Conservation (phyloP, 306 rosid species). For the Begonia peltatifolia region DNA sequence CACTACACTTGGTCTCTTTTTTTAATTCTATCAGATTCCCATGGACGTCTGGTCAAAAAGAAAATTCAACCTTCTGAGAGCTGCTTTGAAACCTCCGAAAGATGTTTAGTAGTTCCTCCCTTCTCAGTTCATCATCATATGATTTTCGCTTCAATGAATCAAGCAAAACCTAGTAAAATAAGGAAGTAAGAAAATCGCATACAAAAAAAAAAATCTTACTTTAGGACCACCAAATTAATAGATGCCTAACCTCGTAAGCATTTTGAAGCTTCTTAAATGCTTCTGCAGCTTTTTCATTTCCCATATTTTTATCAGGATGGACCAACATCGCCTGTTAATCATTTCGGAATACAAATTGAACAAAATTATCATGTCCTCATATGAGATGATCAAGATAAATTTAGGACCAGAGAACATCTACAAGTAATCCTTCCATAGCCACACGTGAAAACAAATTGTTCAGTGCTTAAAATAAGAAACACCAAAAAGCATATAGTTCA, state of each 20-base stretch:
- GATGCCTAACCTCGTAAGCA: constrained; percentile 70
- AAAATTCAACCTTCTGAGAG: constrained; percentile 37
- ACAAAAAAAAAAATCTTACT: neutral
- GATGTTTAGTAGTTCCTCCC: constrained; percentile 69
- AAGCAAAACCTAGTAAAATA: constrained; percentile 52
- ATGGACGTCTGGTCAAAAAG: no score
- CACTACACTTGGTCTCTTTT: no score
- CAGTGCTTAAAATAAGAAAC: neutral
- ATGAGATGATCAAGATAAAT: constrained; percentile 15
- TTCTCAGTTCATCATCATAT: constrained; percentile 87
- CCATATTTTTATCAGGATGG: constrained; percentile 99
- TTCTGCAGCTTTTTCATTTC: constrained; percentile 94
- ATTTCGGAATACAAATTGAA: constrained; percentile 7
- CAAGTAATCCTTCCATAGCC: neutral
- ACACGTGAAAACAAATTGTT: neutral
- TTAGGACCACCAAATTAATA: neutral
- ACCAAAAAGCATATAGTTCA: neutral
- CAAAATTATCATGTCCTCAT: constrained; percentile 8
- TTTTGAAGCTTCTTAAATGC: constrained; percentile 98
- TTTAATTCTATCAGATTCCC: no score
- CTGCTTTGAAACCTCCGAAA: constrained; percentile 57
- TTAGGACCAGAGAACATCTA: neutral
- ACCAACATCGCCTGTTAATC: constrained; percentile 88
- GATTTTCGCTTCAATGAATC: constrained; percentile 82
- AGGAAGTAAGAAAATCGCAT: neutral